Evolutionary conservation across 1,284 basidiomycete genomes (phyloP).

Genomic region (Moniliella sp.): DNA sequence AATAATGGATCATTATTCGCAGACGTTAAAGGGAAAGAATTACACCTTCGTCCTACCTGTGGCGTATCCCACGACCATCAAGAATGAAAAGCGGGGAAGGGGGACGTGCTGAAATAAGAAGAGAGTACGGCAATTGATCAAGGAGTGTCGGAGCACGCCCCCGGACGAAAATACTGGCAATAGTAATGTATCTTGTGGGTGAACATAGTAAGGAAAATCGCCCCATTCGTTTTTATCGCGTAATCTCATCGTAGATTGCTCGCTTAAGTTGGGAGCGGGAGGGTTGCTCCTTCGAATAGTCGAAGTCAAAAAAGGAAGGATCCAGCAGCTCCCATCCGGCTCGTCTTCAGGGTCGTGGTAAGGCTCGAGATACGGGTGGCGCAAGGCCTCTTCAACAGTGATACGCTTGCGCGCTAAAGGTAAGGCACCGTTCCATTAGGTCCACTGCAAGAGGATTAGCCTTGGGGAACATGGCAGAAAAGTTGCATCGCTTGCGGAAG

Average conservation of each 20-base stretch:
- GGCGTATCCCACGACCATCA: too few species aligned
- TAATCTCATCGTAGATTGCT: constrained; percentile 25
- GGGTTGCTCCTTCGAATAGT: constrained; percentile 34
- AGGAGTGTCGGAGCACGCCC: too few species aligned
- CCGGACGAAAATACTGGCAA: too few species aligned
- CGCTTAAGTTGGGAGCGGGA: constrained; percentile 33
- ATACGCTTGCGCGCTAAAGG: constrained; percentile 37
- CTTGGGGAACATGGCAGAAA: constrained; percentile 52
- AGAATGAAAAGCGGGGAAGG: too few species aligned
- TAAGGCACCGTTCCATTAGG: constrained; percentile 65
- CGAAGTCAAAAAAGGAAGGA: constrained; percentile 18
- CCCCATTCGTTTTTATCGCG: too few species aligned
- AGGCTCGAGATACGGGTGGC: constrained; percentile 22
- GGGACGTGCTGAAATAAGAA: too few species aligned
- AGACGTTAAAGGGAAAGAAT: too few species aligned
- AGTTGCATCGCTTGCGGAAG: constrained; percentile 64
- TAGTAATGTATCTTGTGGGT: too few species aligned
- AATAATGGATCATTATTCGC: too few species aligned
- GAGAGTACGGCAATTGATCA: too few species aligned
- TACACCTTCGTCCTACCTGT: too few species aligned
- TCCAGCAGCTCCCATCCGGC: constrained; percentile 14
- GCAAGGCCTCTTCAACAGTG: constrained; percentile 27
- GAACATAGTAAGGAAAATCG: too few species aligned
- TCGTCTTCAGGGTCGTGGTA: constrained; percentile 30
- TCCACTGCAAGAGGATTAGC: constrained; percentile 72